phyloP scores from a whole-genome alignment of 768 basidiomycete species.

The Kwoniella shandongensis region DNA sequence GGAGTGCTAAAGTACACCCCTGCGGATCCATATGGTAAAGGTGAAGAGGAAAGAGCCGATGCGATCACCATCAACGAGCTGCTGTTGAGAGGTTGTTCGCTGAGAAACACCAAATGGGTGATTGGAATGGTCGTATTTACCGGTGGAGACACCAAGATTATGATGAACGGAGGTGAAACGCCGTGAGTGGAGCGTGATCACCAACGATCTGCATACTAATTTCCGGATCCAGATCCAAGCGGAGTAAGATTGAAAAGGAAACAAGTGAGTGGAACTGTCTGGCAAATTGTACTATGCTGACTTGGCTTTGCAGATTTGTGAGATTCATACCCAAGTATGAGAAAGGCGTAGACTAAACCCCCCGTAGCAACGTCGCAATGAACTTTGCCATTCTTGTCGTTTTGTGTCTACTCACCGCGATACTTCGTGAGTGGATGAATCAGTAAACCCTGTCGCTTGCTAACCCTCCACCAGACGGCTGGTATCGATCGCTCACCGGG shows the following conservation, averaged over 20 bases:
- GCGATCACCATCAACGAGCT: constrained; percentile 83
- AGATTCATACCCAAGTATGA: not conserved
- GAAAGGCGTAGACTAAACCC: constrained; percentile 5
- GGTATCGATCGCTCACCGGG: constrained; percentile 62
- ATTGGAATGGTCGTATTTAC: constrained; percentile 94
- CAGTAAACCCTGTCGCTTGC: not conserved
- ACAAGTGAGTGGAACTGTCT: constrained; percentile 59
- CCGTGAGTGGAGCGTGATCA: constrained; percentile 55
- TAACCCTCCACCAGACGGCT: constrained; percentile 60
- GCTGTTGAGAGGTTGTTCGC: constrained; percentile 81
- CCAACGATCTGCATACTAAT: not conserved
- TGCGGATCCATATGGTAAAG: constrained; percentile 58
- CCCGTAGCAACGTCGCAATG: constrained; percentile 82
- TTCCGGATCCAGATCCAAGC: constrained; percentile 64
- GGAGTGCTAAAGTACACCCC: constrained; percentile 70
- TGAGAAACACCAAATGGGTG: constrained; percentile 88
- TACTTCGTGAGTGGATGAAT: constrained; percentile 51
- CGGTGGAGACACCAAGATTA: constrained; percentile 67
- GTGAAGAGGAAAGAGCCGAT: constrained; percentile 48
- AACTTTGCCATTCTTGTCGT: constrained; percentile 76
- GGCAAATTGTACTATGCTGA: constrained; percentile 4
- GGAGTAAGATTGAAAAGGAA: constrained; percentile 95
- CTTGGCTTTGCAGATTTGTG: constrained; percentile 14
- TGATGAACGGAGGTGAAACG: constrained; percentile 79
- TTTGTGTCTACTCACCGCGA: constrained; percentile 75